These are phyloP conservation scores for Hygrophila difformis DNA, from an alignment of 257 asterid genomes.

Conservation along the genomic window DNA sequence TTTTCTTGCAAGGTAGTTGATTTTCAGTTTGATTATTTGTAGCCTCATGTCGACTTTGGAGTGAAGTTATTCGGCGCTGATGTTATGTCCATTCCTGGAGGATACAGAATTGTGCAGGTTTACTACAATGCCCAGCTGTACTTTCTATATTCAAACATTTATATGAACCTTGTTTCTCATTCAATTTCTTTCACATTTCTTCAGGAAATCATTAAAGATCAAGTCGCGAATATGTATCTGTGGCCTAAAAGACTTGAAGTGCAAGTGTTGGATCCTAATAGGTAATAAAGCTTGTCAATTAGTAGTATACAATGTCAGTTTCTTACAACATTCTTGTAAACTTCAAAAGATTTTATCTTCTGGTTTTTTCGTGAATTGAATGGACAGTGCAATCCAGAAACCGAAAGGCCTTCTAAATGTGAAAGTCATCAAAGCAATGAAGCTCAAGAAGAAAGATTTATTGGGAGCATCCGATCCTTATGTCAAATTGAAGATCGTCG, in stretches of 20 bases:
- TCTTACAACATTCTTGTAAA: too few relatives aligned
- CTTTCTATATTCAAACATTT: not conserved
- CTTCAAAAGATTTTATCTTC: too few relatives aligned
- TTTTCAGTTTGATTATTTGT: too few relatives aligned
- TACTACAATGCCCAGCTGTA: too few relatives aligned
- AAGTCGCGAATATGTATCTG: conserved; percentile 87
- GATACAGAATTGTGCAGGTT: conserved; percentile 82
- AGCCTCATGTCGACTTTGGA: conserved; percentile 99
- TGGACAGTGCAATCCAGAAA: conserved; percentile 80
- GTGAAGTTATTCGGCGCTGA: conserved; percentile 89
- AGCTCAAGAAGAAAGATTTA: conserved; percentile 80
- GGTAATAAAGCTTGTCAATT: conserved; percentile 40
- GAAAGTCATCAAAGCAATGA: conserved; percentile 58
- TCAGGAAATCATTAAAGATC: conserved; percentile 81
- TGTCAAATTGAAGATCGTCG: conserved; percentile 65
- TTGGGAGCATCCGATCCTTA: conserved; percentile 94
- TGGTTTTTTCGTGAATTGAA: too few relatives aligned
- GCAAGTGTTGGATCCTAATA: conserved; percentile 75
- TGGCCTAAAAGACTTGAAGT: conserved; percentile 98
- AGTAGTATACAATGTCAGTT: too few relatives aligned
- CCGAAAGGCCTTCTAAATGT: conserved; percentile 79
- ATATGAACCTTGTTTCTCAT: not conserved
- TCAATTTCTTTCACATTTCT: not conserved
- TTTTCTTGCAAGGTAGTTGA: too few relatives aligned
- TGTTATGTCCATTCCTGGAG: conserved; percentile 93